Base-by-base conservation (phyloP, 2,329 filamentous ascomycete species). In the Talaromyces verruculosus region DNA sequence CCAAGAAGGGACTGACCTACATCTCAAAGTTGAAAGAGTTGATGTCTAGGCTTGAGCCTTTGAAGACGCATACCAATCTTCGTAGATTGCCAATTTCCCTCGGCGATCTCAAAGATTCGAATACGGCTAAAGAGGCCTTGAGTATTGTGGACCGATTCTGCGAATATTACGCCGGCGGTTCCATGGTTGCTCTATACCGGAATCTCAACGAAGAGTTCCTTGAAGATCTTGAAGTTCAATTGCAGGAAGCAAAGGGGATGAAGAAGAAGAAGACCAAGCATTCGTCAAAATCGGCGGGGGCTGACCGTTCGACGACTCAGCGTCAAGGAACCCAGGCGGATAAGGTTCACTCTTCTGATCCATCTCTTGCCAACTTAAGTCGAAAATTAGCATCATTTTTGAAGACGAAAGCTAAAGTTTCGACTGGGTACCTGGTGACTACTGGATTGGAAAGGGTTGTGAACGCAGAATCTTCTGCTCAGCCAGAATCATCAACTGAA, bases 171-270 rank as follows among this genome's bases (percentile, higher is more conserved):
- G 68, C 75, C 0, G 81, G 81, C 1, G 73, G 75, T 0, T 80
- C 74, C n/a, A 67, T 84, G 15, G 79, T 77, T 1, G 77, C 77
- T 49, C 69, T 84, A 0, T 85, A 84, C 67, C 73, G 81, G 53
- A 78, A 83, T 53, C 61, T 82, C 6, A 69, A 83, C 2, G 72
- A 81, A 0, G 76, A 80, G 0, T 79, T 76, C 61, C 53, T 83
- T 0, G 43, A 68, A 0, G 71, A 75, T 25, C 43, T 62, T 19
- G 60, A 62, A 19, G 39, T 33, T 33, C 37, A 60, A 39, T n/a
- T 60, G 35, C 57, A 60, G 28, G 28, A 41, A 19, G 57, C 15
- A 39, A 30, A 45, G 22, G 57, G 11, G 15, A 33, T 37, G 33
- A 22, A 37, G 30, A 60, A 60, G 37, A n/a, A 7, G n/a, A 37